Conservation (phyloP, 2,329 filamentous ascomycete species). For the Arthrobotrys pseudoclavata region DNA sequence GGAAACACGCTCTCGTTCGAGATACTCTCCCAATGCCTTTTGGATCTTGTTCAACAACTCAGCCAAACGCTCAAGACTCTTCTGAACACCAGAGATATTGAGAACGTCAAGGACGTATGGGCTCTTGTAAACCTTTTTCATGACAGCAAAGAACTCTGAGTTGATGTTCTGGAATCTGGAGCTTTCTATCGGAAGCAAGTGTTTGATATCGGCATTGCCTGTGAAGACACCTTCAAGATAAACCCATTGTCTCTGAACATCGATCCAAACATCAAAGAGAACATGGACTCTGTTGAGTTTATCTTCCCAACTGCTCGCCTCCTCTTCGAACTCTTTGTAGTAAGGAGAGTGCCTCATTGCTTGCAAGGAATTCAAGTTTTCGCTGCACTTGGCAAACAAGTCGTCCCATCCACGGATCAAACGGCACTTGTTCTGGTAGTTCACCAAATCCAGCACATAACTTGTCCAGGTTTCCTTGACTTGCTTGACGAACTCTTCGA, state of each 20-base stretch:
- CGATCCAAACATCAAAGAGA: conserved; percentile 99
- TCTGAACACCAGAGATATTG: conserved; percentile 94
- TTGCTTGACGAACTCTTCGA: conserved; percentile 96
- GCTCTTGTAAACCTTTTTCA: conserved; percentile 99
- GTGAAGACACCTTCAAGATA: conserved; percentile 99
- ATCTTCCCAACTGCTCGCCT: conserved; percentile 96
- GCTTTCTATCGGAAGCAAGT: conserved; percentile 94
- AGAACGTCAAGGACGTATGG: conserved; percentile 96
- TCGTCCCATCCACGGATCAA: conserved; percentile 98
- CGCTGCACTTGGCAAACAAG: conserved; percentile 96
- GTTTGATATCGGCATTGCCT: conserved; percentile 98
- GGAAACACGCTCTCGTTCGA: conserved; percentile 95
- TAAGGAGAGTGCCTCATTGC: conserved; percentile 99
- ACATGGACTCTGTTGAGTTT: conserved; percentile 97
- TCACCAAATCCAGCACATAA: conserved; percentile 92
- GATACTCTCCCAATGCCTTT: conserved; percentile 96
- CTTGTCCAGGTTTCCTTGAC: conserved; percentile 95
- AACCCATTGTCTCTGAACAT: conserved; percentile 99
- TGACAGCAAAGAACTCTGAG: conserved; percentile 97
- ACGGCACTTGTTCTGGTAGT: conserved; percentile 97
- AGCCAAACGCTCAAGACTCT: conserved; percentile 93
- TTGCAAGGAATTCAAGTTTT: conserved; percentile 96
- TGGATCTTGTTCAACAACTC: conserved; percentile 99
- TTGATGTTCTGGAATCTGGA: conserved; percentile 99
- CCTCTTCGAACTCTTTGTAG: conserved; percentile 99